These are phyloP conservation scores for Dalechampia spathulata DNA, from an alignment of 441 rosid species.

Conservation along the genomic window DNA sequence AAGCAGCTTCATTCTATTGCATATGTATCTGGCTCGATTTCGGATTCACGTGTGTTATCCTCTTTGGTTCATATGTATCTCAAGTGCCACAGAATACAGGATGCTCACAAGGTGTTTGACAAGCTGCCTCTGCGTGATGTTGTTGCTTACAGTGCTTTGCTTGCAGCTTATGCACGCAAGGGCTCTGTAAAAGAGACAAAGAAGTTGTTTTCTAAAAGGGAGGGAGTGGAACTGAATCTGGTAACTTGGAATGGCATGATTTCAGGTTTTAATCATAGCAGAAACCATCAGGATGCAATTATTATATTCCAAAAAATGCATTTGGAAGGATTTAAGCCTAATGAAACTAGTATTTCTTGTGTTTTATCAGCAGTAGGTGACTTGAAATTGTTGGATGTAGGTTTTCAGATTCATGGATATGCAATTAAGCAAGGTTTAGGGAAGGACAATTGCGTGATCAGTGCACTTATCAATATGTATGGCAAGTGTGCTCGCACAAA, in stretches of 20 bases:
- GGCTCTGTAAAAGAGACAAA: slow-evolving; percentile 34
- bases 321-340: slow-evolving; percentile 31
- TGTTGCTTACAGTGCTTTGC: slow-evolving; percentile 43
- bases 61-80: slow-evolving; percentile 42
- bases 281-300: slow-evolving; percentile 33
- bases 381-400: slow-evolving; percentile 27
- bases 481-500: slow-evolving; percentile 37
- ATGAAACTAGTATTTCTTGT: slow-evolving; percentile 35
- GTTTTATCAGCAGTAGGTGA: slow-evolving; percentile 43
- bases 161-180: slow-evolving; percentile 36
- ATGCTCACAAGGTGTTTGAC: slow-evolving; percentile 46
- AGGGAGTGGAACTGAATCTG: slow-evolving; percentile 33
- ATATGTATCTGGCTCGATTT: slow-evolving; percentile 26
- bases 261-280: slow-evolving; percentile 48
- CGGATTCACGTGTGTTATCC: slow-evolving; percentile 33
- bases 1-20: slow-evolving; percentile 33
- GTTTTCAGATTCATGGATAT: slow-evolving; percentile 42
- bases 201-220: slow-evolving; percentile 28
- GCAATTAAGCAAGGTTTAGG: slow-evolving; percentile 35
- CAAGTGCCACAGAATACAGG: slow-evolving; percentile 25
- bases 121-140: slow-evolving; percentile 34
- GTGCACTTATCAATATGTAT: slow-evolving; percentile 48
- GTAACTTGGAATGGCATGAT: slow-evolving; percentile 55
- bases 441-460: slow-evolving; percentile 32
- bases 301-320: slow-evolving; percentile 37